Evolutionary conservation across 768 basidiomycete species (phyloP).

Genomic region (Pleurotus salmoneostramineus): DNA sequence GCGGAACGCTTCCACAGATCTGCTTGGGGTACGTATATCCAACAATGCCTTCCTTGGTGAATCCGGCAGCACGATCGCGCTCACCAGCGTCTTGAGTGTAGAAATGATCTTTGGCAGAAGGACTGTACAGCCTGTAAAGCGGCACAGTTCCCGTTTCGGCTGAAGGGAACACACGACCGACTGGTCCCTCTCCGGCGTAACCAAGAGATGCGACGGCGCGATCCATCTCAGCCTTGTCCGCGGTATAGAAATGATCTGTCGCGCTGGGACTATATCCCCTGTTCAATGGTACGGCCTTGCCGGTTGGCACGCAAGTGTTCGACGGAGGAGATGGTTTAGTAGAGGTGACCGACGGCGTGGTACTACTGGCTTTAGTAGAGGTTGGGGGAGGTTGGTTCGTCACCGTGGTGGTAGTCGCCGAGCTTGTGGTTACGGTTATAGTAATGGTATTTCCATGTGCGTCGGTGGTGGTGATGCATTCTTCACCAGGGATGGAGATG

Average conservation of each 20-base stretch:
- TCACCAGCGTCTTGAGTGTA: slow-evolving; percentile 11
- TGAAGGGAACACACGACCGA: slow-evolving; percentile 4
- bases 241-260: slow-evolving; percentile 9
- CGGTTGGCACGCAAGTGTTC: not conserved
- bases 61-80: not conserved
- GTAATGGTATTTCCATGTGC: not conserved
- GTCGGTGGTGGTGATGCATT: not conserved
- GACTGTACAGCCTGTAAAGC: slow-evolving; percentile 10
- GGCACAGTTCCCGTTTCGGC: slow-evolving; percentile 7
- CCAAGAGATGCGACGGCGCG: not conserved
- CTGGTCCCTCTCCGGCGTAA: not conserved
- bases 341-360: not conserved
- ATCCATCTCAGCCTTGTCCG: not conserved
- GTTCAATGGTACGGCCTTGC: slow-evolving; percentile 6
- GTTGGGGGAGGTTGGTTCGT: not conserved
- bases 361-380: not conserved
- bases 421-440: not conserved
- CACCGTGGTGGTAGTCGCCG: not conserved
- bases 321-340: not conserved
- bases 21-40: not conserved
- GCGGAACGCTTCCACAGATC: not conserved
- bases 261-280: slow-evolving; percentile 8
- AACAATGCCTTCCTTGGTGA: not conserved
- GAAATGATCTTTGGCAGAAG: slow-evolving; percentile 8
- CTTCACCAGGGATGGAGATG: not conserved